Conservation (phyloP, 345 rosid genomes). For the Firmiana major region DNA sequence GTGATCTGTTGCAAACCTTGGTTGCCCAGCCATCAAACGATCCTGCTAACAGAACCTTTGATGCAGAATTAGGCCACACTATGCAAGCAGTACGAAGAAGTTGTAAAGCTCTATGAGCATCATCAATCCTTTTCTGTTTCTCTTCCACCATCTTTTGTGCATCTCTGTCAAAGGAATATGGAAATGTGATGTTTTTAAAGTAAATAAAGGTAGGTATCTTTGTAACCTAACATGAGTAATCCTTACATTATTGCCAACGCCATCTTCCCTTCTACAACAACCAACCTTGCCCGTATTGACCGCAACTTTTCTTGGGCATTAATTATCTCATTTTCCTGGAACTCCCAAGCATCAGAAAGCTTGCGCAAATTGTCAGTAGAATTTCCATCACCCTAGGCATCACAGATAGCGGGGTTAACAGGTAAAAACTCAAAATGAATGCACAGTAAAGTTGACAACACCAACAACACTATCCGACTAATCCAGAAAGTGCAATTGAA, state of each 20-base stretch:
- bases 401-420: slow-evolving; percentile 15
- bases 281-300: slow-evolving; percentile 74
- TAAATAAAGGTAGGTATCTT: slow-evolving; percentile 5
- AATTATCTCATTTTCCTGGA: slow-evolving; percentile 71
- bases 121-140: slow-evolving; percentile 69
- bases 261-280: slow-evolving; percentile 88
- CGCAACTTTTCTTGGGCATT: slow-evolving; percentile 63
- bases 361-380: slow-evolving; percentile 37
- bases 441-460: background rate
- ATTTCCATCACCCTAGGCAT: slow-evolving; percentile 34
- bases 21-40: slow-evolving; percentile 94
- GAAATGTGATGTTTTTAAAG: background rate
- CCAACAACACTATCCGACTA: background rate
- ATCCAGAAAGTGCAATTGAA: background rate
- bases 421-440: slow-evolving; percentile 16
- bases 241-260: slow-evolving; percentile 67
- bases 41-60: slow-evolving; percentile 78
- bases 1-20: slow-evolving; percentile 45
- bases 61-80: slow-evolving; percentile 83
- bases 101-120: slow-evolving; percentile 54
- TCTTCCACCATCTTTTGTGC: slow-evolving; percentile 62
- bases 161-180: slow-evolving; percentile 44
- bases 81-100: slow-evolving; percentile 67
- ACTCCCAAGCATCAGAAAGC: slow-evolving; percentile 83
- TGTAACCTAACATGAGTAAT: slow-evolving; percentile 8